These are phyloP conservation scores for Casuarina cunninghamiana DNA, from an alignment of 306 rosid genomes.

Conservation along the genomic window DNA sequence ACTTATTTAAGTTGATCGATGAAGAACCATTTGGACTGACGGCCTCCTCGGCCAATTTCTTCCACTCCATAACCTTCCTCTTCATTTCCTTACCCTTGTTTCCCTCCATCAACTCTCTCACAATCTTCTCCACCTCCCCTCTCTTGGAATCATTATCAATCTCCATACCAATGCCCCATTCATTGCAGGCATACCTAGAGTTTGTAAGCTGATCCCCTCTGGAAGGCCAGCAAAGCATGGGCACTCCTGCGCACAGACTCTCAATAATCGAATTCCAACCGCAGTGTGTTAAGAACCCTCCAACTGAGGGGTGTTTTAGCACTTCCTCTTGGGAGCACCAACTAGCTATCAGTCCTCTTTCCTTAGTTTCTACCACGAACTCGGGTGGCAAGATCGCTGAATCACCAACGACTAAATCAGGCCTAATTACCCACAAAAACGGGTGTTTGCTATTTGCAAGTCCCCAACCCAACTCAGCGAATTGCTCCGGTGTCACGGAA, in stretches of 20 bases:
- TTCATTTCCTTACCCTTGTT: neutral
- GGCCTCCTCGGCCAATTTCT: neutral
- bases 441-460: conserved; percentile 16
- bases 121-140: neutral
- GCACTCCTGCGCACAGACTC: conserved; percentile 9
- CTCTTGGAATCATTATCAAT: neutral
- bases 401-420: neutral
- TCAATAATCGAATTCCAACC: conserved; percentile 25
- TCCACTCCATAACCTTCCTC: conserved; percentile 7
- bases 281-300: conserved; percentile 18
- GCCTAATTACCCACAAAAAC: conserved; percentile 24
- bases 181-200: neutral
- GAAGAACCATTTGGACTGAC: neutral
- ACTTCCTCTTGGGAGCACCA: conserved; percentile 28
- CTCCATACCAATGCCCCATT: conserved; percentile 5
- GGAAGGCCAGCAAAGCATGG: conserved; percentile 2
- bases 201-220: neutral
- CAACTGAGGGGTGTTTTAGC: conserved; percentile 12
- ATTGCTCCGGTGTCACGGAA: neutral
- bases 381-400: neutral
- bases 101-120: conserved; percentile 4
- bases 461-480: conserved; percentile 19
- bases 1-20: neutral
- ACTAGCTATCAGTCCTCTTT: conserved; percentile 20
- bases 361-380: conserved; percentile 10